Base-by-base conservation (phyloP, 495 filamentous ascomycete species). In the Aspergillus indologenus region DNA sequence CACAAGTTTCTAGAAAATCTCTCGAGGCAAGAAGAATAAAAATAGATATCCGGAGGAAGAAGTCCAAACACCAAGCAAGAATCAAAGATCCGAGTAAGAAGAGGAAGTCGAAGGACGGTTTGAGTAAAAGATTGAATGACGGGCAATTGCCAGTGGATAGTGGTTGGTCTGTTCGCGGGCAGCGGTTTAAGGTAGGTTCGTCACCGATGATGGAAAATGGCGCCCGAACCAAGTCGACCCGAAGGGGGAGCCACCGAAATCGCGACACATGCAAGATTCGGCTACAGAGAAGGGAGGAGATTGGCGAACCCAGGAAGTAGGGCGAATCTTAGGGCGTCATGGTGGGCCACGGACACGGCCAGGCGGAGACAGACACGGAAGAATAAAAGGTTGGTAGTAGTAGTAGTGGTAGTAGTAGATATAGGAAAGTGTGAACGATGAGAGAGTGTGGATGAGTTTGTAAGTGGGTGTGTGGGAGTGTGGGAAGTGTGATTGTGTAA, bases 321-420 rank as follows among this genome's bases (percentile, higher is more conserved):
- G 56, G 40, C 11, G 21, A 55, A 53, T 51, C 56, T 57, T 65
- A 68, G 62, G 65, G 60, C 60, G 62, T 68, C 65, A 65, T 68
- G 65, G 61, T 65, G 65, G 65, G 60, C 62, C 65, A 61, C 54
- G 52, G 54, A 59, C 40, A 61, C 55, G 65, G 60, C 62, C 60
- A 60, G 52, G 61, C 54, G 60, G 60, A 63, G 60, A 65, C 56
- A 51, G 22, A 51, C 17, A 31, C 14, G 23, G 48, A 51, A 51
- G 47, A 51, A 31, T 18, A 51, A 50, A 50, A 26, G 26, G 47
- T 17, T 22, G 22, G 14, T 46, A 20, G 18, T n/a, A n/a, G n/a
- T n/a, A n/a, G n/a, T n/a, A n/a, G n/a, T n/a, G n/a, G n/a, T n/a
- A n/a, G n/a, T n/a, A n/a, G n/a, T n/a, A 46, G n/a, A 46, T 5